A percentile compares a stretch with the other conserved stretches of the same genome.
phyloP scores from a whole-genome alignment of 805 yeast genomes.

The Isabelozyma pseudorhagii region DNA sequence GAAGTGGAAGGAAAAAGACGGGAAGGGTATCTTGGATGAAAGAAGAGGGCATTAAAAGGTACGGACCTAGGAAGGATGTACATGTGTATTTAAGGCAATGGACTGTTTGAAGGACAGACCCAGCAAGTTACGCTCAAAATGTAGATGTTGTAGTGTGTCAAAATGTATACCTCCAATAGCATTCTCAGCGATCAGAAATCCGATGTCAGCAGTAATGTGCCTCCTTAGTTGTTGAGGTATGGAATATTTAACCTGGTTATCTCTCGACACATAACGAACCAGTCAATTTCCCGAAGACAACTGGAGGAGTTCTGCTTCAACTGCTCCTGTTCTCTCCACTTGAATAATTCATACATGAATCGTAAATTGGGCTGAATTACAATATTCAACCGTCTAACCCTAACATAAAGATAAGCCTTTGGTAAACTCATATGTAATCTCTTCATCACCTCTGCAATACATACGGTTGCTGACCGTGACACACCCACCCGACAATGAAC shows the following conservation, averaged over 20 bases:
- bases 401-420: slow-evolving; percentile 80
- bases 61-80: neutral
- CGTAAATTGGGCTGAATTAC: slow-evolving; percentile 92
- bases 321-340: slow-evolving; percentile 36
- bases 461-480: slow-evolving; percentile 90
- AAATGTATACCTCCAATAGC: too few species aligned
- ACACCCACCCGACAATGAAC: slow-evolving; percentile 97
- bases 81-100: neutral
- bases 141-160: neutral
- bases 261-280: slow-evolving; percentile 85
- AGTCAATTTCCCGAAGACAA: slow-evolving; percentile 67
- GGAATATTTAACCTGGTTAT: slow-evolving; percentile 74
- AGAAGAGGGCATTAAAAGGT: neutral
- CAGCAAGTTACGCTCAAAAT: too few species aligned
- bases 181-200: too few species aligned
- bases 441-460: slow-evolving; percentile 92
- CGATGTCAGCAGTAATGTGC: neutral
- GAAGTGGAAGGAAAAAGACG: neutral
- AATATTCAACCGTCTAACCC: slow-evolving; percentile 85
- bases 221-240: slow-evolving; percentile 38
- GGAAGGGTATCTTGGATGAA: neutral
- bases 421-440: slow-evolving; percentile 64
- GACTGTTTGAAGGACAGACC: neutral
- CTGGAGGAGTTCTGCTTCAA: slow-evolving; percentile 3
- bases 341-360: slow-evolving; percentile 85